Conservation (phyloP, 2,329 filamentous ascomycete species). For the Venturia nashicola region DNA sequence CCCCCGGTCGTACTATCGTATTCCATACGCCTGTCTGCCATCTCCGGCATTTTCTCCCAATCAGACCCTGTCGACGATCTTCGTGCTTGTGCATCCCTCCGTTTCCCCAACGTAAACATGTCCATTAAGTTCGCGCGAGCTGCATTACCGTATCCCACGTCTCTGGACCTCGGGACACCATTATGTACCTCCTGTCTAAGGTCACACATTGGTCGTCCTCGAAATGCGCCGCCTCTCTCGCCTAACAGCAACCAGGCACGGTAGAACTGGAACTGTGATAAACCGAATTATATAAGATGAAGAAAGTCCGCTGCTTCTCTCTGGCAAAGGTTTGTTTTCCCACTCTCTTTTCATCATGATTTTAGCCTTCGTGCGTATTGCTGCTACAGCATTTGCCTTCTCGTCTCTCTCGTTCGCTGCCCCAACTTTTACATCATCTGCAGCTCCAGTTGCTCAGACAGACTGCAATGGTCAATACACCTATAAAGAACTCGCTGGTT, state of each 20-base stretch:
- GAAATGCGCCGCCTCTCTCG: background rate
- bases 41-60: background rate
- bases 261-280: background rate
- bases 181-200: background rate
- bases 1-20: no score
- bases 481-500: conserved; percentile 57
- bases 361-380: background rate
- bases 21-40: background rate
- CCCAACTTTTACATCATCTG: background rate
- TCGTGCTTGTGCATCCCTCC: background rate
- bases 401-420: background rate
- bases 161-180: background rate
- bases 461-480: conserved; percentile 50
- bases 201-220: background rate
- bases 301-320: background rate
- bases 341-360: background rate
- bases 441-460: conserved; percentile 5
- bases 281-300: background rate
- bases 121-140: background rate
- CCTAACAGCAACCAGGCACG: background rate
- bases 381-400: background rate
- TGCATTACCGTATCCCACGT: background rate
- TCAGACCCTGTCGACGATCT: background rate
- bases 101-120: background rate
- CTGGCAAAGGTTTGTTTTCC: background rate